Evolutionary conservation across 2,329 filamentous ascomycete species (phyloP).

Genomic region (Podosphaera fusca): DNA sequence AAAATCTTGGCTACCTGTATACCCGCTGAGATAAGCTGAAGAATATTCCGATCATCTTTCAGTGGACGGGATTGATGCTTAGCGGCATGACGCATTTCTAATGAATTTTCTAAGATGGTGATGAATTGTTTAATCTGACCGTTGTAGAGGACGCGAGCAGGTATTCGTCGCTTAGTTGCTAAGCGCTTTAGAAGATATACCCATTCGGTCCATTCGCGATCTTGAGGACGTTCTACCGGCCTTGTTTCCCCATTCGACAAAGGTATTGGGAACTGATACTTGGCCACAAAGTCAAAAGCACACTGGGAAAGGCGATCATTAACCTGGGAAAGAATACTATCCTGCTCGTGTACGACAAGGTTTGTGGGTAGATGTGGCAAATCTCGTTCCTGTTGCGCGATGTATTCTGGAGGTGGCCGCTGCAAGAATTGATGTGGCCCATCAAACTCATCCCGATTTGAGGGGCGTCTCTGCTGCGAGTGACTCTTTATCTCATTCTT

Average conservation of each 20-base stretch:
- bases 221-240: constrained; percentile 47
- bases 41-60: constrained; percentile 72
- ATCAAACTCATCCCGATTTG: constrained; percentile 75
- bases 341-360: constrained; percentile 63
- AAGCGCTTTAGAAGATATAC: constrained; percentile 68
- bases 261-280: constrained; percentile 76
- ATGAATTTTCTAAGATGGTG: constrained; percentile 66
- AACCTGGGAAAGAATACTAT: constrained; percentile 55
- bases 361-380: constrained; percentile 65
- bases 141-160: constrained; percentile 63
- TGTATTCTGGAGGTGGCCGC: constrained; percentile 43
- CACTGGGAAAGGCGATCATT: constrained; percentile 70
- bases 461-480: constrained; percentile 40
- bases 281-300: constrained; percentile 75
- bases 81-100: constrained; percentile 70
- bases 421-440: constrained; percentile 66
- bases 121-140: constrained; percentile 83
- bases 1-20: constrained; percentile 74
- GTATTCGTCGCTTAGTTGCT: constrained; percentile 68
- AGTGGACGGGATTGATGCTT: constrained; percentile 64
- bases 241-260: constrained; percentile 50
- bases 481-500: constrained; percentile 24
- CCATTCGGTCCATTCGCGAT: constrained; percentile 82
- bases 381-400: constrained; percentile 57
- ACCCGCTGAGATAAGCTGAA: constrained; percentile 69